Base-by-base conservation (phyloP, 768 basidiomycete species). In the Grammothele lineata region DNA sequence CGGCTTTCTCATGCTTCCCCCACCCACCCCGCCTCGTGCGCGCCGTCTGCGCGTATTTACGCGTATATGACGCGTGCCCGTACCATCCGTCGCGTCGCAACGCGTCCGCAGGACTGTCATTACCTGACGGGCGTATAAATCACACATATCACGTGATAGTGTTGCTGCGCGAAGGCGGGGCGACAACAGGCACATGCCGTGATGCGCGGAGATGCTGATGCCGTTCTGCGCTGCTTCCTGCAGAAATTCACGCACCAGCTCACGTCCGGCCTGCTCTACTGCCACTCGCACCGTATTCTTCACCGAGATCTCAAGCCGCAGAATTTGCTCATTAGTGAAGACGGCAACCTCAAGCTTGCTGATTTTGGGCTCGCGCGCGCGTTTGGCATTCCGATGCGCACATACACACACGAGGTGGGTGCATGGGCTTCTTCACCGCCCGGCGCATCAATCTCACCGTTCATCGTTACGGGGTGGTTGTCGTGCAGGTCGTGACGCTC, bases 231-330 rank as follows among this genome's bases (percentile, higher is more conserved):
- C n/a, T n/a, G n/a, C n/a, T n/a, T 14, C 22, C 25, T 43, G 19
- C 67, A 97, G 95, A 93, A 91, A 89, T 96, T 97, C 72, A 92
- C 92, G 42, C 83, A 87, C 62, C 95, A 99, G 65, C 79, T 99
- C 52, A 83, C 82, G 55, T 85, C 87, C 40, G 96, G 96, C 5
- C 74, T 99, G 21, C 76, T 92, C 53, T 96, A 92, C 67, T 94
- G 94, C 66, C 95, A 97, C 62, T 85, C 93, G 5, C 92, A 94
- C 59, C 82, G 94, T 19, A 92, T 98, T 57, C 79, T 98, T n/a
- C 94, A 97, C 62, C 85, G 95, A 40, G 95, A 98, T 67, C 76
- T 98, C 56, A 98, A 95, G 66, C 92, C 92, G 1, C 94, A 97
- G 69, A 97, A 98, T 67, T 70, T 97, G 46, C 77, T 98, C 49